Conservation (phyloP, 2,329 filamentous ascomycete species). For the Verticillium tricorpus region DNA sequence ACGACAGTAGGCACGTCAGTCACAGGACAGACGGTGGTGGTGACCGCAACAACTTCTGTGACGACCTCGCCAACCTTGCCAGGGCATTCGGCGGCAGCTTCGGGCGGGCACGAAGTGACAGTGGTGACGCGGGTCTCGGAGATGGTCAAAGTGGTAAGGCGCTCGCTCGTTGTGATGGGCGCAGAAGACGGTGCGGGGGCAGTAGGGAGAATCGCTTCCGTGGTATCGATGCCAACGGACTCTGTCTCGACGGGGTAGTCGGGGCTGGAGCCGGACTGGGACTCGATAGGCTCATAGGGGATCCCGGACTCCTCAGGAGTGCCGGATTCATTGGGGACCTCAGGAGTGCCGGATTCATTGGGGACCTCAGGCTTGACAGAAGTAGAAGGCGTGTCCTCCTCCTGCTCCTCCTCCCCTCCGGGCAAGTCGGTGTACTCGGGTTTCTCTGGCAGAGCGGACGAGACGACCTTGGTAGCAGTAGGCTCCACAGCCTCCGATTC, state of each 20-base stretch:
- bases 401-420: not conserved
- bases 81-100: constrained; percentile 4
- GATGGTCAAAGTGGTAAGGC: constrained; percentile 11
- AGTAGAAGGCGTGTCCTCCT: not conserved
- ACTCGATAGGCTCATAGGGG: not conserved
- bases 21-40: constrained; percentile 39
- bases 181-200: not conserved
- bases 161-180: constrained; percentile 2
- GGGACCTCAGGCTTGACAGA: not conserved
- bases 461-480: not conserved
- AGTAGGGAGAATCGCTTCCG: not conserved
- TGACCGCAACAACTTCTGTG: constrained; percentile 17
- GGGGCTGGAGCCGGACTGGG: not conserved
- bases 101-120: constrained; percentile 11
- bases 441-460: not conserved
- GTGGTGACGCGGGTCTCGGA: constrained; percentile 12
- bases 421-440: not conserved
- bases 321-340: not conserved
- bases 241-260: not conserved
- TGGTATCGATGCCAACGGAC: not conserved
- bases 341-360: not conserved
- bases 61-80: not conserved
- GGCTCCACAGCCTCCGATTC: not conserved
- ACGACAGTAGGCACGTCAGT: constrained; percentile 6
- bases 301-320: not conserved